A percentile compares a stretch with the other conserved stretches of the same genome.
Conservation (phyloP, 2,329 filamentous ascomycete species). For the Xylaria sp. region DNA sequence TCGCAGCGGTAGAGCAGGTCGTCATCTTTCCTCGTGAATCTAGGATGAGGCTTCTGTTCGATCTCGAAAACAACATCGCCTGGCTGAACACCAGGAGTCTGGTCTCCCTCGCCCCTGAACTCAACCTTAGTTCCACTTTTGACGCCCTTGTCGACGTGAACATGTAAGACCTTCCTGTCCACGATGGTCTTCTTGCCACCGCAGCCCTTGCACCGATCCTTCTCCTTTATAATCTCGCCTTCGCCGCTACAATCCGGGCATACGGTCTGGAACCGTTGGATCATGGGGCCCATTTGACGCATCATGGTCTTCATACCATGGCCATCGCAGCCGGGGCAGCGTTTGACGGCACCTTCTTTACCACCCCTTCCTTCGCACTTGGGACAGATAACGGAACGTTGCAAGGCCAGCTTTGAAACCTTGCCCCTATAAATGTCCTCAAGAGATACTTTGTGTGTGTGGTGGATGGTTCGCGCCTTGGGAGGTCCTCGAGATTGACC, state of each 20-base stretch:
- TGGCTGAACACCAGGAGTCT: slow-evolving; percentile 88
- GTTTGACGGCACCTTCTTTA: slow-evolving; percentile 97
- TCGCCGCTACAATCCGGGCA: slow-evolving; percentile 98
- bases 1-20: slow-evolving; percentile 95
- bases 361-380: slow-evolving; percentile 94
- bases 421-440: slow-evolving; percentile 99
- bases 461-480: slow-evolving; percentile 94
- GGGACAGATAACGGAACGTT: slow-evolving; percentile 96
- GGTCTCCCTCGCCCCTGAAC: slow-evolving; percentile 96
- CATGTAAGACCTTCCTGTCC: slow-evolving; percentile 96
- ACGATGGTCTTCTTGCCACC: slow-evolving; percentile 97
- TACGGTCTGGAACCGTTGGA: slow-evolving; percentile 98
- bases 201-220: slow-evolving; percentile 97
- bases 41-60: slow-evolving; percentile 95
- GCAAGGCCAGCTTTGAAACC: slow-evolving; percentile 93
- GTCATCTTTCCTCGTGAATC: slow-evolving; percentile 95
- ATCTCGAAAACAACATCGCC: slow-evolving; percentile 99
- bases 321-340: slow-evolving; percentile 88
- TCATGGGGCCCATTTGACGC: slow-evolving; percentile 99
- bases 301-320: slow-evolving; percentile 99
- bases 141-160: slow-evolving; percentile 95
- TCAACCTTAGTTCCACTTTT: slow-evolving; percentile 94
- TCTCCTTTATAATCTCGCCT: slow-evolving; percentile 94
- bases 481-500: slow-evolving; percentile 80
- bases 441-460: slow-evolving; percentile 96